Conservation (phyloP, 805 yeast genomes). For the Zygoascus bituminiphila region DNA sequence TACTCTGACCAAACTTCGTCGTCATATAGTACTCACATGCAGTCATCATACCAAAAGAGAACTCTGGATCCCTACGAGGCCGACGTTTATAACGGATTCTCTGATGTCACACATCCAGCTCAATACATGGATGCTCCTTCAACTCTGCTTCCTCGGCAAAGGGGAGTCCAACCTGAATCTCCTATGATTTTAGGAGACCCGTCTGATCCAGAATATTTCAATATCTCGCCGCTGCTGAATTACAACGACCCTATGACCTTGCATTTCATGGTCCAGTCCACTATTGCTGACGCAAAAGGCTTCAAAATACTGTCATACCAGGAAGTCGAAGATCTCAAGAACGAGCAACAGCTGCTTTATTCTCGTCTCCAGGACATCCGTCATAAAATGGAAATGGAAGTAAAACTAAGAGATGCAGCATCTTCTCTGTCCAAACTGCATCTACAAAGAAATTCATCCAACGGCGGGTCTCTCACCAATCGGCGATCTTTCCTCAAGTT, state of each 20-base stretch:
- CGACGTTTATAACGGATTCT: constrained; percentile 13
- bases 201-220: constrained; percentile 15
- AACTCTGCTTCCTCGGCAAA: neutral
- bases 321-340: constrained; percentile 19
- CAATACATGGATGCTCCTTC: constrained; percentile 19
- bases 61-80: neutral
- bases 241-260: constrained; percentile 18
- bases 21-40: neutral
- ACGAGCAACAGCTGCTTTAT: constrained; percentile 12
- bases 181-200: neutral
- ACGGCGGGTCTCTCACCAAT: constrained; percentile 5
- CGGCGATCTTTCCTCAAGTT: constrained; percentile 1
- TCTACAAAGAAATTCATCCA: neutral
- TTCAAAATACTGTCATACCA: constrained; percentile 19
- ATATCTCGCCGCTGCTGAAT: constrained; percentile 21
- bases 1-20: neutral
- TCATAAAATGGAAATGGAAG: constrained; percentile 19
- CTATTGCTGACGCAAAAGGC: constrained; percentile 22
- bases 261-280: constrained; percentile 22
- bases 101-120: constrained; percentile 12
- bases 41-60: neutral
- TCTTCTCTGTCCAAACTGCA: constrained; percentile 18
- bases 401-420: constrained; percentile 23
- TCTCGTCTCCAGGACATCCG: constrained; percentile 16
- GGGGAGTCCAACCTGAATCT: neutral